phyloP scores from a whole-genome alignment of 495 filamentous ascomycete genomes.

The Neurospora sp. region DNA sequence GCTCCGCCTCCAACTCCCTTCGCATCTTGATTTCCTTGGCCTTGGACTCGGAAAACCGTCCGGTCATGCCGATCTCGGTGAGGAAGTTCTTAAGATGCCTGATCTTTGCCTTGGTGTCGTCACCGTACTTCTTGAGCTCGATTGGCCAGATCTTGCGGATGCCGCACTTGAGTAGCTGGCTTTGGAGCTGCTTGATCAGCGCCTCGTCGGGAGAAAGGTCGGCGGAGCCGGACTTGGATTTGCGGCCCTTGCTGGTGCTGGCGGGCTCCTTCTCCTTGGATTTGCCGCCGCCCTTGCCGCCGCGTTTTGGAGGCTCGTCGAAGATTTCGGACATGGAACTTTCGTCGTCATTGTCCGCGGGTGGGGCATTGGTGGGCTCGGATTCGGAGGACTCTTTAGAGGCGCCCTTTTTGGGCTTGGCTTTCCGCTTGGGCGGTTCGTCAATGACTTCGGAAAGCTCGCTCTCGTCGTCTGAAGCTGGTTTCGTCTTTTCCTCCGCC shows the following conservation, averaged over 20 bases:
- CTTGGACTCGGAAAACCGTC: slow-evolving; percentile 73
- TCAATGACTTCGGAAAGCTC: slow-evolving; percentile 72
- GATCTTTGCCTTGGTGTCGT: slow-evolving; percentile 64
- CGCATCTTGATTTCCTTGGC: slow-evolving; percentile 77
- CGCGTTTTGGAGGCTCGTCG: slow-evolving; percentile 45
- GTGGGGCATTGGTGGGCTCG: slow-evolving; percentile 8
- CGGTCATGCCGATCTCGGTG: slow-evolving; percentile 72
- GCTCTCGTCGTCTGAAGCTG: slow-evolving; percentile 54
- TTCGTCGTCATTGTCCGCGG: slow-evolving; percentile 42
- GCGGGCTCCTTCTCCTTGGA: slow-evolving; percentile 10
- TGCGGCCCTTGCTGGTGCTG: slow-evolving; percentile 7
- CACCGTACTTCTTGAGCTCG: slow-evolving; percentile 68
- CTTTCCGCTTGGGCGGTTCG: slow-evolving; percentile 48
- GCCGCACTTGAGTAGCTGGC: slow-evolving; percentile 82
- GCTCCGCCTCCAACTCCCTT: slow-evolving; percentile 69
- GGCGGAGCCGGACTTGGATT: slow-evolving; percentile 21
- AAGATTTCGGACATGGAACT: slow-evolving; percentile 73
- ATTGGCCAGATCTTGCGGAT: slow-evolving; percentile 86
- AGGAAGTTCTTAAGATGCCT: slow-evolving; percentile 69
- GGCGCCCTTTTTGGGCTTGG: slow-evolving; percentile 4
- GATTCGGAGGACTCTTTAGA: background rate
- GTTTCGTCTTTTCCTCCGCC: background rate
- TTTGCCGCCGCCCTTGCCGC: slow-evolving; percentile 16
- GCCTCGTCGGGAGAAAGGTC: slow-evolving; percentile 57
- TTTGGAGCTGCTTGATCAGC: slow-evolving; percentile 86